Percentiles rank a stretch among this genome's conserved stretches.
phyloP scores from a whole-genome alignment of 768 basidiomycete species.

The Podaxis mareebaensis region DNA sequence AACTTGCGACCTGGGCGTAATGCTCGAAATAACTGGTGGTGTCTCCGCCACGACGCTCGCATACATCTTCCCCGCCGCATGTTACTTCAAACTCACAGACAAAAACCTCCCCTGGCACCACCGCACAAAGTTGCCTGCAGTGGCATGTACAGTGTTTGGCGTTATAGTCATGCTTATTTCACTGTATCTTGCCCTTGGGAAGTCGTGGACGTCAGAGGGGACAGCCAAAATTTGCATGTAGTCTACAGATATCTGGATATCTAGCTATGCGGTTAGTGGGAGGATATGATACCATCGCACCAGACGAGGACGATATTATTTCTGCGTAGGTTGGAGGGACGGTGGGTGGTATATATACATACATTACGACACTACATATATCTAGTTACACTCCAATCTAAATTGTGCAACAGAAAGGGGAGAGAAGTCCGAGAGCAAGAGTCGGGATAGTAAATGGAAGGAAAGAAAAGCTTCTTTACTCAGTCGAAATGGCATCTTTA shows the following conservation, averaged over 20 bases:
- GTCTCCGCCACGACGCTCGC: constrained; percentile 89
- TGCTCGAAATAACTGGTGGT: constrained; percentile 99
- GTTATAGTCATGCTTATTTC: constrained; percentile 75
- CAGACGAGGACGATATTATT: neutral
- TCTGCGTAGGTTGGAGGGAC: neutral
- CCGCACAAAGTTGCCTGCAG: constrained; percentile 73
- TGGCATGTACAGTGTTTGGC: constrained; percentile 74
- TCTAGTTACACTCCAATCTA: constrained; percentile 2
- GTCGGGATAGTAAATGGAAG: neutral
- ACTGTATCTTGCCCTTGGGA: constrained; percentile 71
- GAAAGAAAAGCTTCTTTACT: neutral
- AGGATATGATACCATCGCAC: neutral
- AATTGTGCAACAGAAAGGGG: neutral
- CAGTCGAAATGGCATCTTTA: constrained; percentile 31
- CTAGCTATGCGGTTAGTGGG: neutral
- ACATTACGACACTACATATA: constrained; percentile 14
- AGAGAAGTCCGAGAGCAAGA: neutral
- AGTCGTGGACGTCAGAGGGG: constrained; percentile 76
- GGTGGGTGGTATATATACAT: constrained; percentile 8
- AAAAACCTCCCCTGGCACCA: constrained; percentile 62
- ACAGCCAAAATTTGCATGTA: constrained; percentile 69
- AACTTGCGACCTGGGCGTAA: constrained; percentile 97
- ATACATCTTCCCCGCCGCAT: constrained; percentile 88
- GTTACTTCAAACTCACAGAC: constrained; percentile 76
- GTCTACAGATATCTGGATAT: constrained; percentile 6